phyloP scores from a whole-genome alignment of 495 filamentous ascomycete genomes.

The Aspergillus cavernicola region DNA sequence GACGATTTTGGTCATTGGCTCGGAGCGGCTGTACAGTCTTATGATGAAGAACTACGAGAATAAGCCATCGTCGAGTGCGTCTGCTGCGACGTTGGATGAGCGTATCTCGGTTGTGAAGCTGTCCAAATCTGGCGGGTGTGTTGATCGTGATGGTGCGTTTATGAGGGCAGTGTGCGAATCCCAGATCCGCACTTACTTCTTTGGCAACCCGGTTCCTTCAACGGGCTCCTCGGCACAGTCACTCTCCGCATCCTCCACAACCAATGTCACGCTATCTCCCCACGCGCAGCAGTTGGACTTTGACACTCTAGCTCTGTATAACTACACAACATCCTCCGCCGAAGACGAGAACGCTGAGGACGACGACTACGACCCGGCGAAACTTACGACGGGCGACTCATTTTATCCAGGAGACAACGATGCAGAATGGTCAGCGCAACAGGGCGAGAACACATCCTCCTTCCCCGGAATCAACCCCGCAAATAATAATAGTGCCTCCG shows the following conservation, averaged over 20 bases:
- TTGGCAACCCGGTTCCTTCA: conserved; percentile 58
- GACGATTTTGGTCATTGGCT: conserved; percentile 78
- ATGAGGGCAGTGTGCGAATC: conserved; percentile 67
- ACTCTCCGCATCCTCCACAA: conserved; percentile 30
- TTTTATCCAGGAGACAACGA: conserved; percentile 46
- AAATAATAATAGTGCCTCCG: conserved; percentile 1
- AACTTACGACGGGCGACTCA: conserved; percentile 37
- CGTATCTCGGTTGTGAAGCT: conserved; percentile 70
- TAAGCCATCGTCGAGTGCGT: conserved; percentile 53
- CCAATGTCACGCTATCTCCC: conserved; percentile 72
- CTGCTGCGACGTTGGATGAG: conserved; percentile 49
- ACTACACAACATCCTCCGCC: conserved; percentile 42
- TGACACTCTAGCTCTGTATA: conserved; percentile 67
- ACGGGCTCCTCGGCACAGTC: conserved; percentile 31
- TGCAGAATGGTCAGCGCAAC: conserved; percentile 23
- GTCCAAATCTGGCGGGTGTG: conserved; percentile 84
- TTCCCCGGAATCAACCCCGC: conserved; percentile 24
- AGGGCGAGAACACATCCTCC: conserved; percentile 19
- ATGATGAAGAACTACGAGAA: conserved; percentile 69
- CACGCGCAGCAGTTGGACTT: conserved; percentile 78
- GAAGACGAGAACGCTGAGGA: conserved; percentile 36
- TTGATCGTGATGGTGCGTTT: conserved; percentile 72
- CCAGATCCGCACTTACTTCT: conserved; percentile 89
- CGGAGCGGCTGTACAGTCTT: conserved; percentile 74
- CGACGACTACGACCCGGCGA: conserved; percentile 43